Conservation (phyloP, 2,329 filamentous ascomycete species). For the Penicillium sp. region DNA sequence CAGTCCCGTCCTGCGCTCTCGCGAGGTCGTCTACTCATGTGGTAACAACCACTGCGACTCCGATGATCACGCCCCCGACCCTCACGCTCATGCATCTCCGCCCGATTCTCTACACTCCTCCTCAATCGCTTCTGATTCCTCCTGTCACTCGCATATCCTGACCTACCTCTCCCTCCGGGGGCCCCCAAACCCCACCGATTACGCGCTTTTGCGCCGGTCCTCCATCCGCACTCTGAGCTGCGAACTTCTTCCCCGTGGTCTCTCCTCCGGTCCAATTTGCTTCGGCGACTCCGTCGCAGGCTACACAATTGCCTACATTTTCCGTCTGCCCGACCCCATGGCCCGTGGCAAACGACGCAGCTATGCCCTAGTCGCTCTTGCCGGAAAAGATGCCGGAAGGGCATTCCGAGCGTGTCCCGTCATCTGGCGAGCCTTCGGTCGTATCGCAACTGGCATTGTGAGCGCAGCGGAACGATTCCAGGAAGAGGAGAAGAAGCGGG, state of each 20-base stretch:
- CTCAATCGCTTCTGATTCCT: conserved; percentile 46
- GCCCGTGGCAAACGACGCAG: conserved; percentile 57
- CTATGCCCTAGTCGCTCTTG: conserved; percentile 59
- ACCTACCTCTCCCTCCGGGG: conserved; percentile 60
- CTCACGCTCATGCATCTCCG: conserved; percentile 38
- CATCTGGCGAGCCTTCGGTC: conserved; percentile 56
- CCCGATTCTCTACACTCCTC: conserved; percentile 42
- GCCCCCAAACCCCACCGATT: conserved; percentile 54
- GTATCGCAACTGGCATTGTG: conserved; percentile 55
- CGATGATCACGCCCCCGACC: conserved; percentile 36
- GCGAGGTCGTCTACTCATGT: conserved; percentile 55
- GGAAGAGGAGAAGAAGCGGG: conserved; percentile 45
- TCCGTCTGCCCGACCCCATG: conserved; percentile 59
- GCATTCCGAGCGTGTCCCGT: conserved; percentile 49
- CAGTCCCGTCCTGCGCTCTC: conserved; percentile 57
- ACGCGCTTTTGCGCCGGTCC: conserved; percentile 56
- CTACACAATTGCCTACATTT: conserved; percentile 61
- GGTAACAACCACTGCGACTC: conserved; percentile 39
- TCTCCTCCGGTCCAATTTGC: conserved; percentile 58
- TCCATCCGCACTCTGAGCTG: conserved; percentile 60
- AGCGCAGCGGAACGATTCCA: conserved; percentile 46
- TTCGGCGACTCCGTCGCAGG: conserved; percentile 58
- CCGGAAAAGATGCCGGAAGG: conserved; percentile 52
- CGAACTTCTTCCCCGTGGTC: conserved; percentile 56
- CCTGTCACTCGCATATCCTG: conserved; percentile 56